Percentiles rank a stretch among this genome's conserved stretches.
Evolutionary conservation across 768 basidiomycete species (phyloP).

Genomic region (Psilocybe tampanensis): DNA sequence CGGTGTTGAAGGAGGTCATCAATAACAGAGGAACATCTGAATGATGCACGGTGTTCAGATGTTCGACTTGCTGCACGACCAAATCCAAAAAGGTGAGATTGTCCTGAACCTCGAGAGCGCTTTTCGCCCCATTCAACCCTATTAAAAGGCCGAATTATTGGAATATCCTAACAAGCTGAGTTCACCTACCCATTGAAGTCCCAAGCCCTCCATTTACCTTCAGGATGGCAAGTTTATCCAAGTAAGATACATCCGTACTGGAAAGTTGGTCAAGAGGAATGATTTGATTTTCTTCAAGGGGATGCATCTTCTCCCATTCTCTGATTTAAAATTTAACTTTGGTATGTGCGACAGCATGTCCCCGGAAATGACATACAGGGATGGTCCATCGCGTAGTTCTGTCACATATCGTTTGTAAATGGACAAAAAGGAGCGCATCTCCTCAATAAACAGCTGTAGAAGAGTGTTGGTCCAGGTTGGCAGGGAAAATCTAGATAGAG

Average conservation of each 20-base stretch:
- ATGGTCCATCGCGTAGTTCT: constrained; percentile 67
- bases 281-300: constrained; percentile 72
- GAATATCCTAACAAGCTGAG: constrained; percentile 10
- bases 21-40: constrained; percentile 86
- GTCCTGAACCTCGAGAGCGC: constrained; percentile 84
- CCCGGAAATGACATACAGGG: constrained; percentile 53
- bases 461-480: too few relatives aligned
- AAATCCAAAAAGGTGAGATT: constrained; percentile 90
- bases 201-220: constrained; percentile 92
- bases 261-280: constrained; percentile 66
- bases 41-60: constrained; percentile 71
- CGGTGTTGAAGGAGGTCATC: constrained; percentile 94
- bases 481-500: background rate
- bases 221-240: constrained; percentile 80
- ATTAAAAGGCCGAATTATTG: constrained; percentile 30
- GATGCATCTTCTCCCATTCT: constrained; percentile 73
- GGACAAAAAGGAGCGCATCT: constrained; percentile 86
- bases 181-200: constrained; percentile 69
- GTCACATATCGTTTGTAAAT: constrained; percentile 81
- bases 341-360: constrained; percentile 45
- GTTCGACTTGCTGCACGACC: constrained; percentile 83
- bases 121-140: constrained; percentile 78
- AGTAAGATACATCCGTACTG: constrained; percentile 43
- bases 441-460: constrained; percentile 62
- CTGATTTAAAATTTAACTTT: constrained; percentile 31